phyloP scores from a whole-genome alignment of 306 rosid species.

The Delonix regia region DNA sequence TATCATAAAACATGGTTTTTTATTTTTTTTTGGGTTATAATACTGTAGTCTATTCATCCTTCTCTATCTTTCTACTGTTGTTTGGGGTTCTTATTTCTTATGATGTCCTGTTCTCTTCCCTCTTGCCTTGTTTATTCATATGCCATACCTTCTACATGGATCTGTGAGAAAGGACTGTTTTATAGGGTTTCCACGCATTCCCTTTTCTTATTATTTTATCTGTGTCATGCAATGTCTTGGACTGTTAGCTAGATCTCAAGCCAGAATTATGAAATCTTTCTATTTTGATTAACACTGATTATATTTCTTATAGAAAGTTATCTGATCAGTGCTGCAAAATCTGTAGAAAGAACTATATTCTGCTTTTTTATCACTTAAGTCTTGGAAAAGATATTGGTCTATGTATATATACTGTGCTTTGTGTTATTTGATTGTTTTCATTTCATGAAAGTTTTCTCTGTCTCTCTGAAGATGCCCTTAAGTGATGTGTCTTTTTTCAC shows the following conservation, averaged over 20 bases:
- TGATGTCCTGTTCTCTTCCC: conserved; percentile 3
- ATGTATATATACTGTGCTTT: background rate
- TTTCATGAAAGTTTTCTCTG: background rate
- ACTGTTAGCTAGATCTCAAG: background rate
- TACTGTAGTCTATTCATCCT: background rate
- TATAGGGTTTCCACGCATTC: background rate
- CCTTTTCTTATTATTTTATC: background rate
- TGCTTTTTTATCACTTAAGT: conserved; percentile 9
- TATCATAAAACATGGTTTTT: background rate
- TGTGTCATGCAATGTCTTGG: background rate
- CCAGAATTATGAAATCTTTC: background rate
- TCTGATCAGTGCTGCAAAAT: background rate
- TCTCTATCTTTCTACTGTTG: background rate
- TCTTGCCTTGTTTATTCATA: background rate
- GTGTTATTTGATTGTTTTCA: background rate
- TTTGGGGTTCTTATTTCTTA: background rate
- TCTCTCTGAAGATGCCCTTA: background rate
- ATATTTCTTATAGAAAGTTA: background rate
- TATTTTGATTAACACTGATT: background rate
- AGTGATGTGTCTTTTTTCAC: background rate
- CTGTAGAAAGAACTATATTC: background rate
- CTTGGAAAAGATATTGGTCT: background rate
- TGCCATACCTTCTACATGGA: background rate
- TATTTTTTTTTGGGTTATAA: no score
- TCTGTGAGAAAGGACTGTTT: background rate